Evolutionary conservation across 495 filamentous ascomycete species (phyloP), one percentile per base, ranked within the genome.

Genomic region (Penicillium samsonianum): DNA sequence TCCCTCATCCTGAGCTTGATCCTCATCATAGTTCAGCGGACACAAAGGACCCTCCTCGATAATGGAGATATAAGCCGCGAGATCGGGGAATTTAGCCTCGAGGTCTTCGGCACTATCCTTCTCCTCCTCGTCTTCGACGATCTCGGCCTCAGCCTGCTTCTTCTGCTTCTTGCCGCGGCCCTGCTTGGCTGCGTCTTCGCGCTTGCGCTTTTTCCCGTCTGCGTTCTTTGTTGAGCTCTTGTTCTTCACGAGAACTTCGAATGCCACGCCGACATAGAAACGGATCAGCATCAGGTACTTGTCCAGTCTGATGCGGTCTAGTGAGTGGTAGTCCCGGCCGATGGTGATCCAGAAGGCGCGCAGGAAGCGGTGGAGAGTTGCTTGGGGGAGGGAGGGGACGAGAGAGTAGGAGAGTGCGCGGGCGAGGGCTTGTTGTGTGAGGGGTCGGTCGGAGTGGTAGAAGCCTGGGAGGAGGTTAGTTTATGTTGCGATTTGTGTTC

Each of bases 291-390:
- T 79, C 48, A 99, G 78, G 68, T 93, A 98, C 75, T 98, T 98
- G 69, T 98, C 90, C 79, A 97, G 85, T 37, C 93, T 85, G 56
- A 95, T 70, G 23, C 87, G 86, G 70, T 97, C 95, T 57, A 99
- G 89, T 20, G 82, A 77, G 31, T 79, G 80, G 87, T 89, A 98
- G 68, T 96, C 89, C 43, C 85, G 77, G 41, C 84, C 81, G 76
- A 98, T 90, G 45, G 90, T 97, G 50, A 84, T 83, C 91, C 92
- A 99, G 79, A 96, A 98, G 23, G 87, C 90, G 64, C 81, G 74
- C 53, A 91, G 75, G 64, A 87, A 83, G 45, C 75, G 74, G 51
- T 79, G 74, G 8, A 77, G 56, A 12, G 73, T 82, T 33, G 80
- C 72, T 12, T 78, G 67, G 23, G 85, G 84, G 31, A 96, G 80